These are phyloP conservation scores for Xylariaceae sp. DNA, from an alignment of 2,329 filamentous ascomycete species.

Conservation along the genomic window DNA sequence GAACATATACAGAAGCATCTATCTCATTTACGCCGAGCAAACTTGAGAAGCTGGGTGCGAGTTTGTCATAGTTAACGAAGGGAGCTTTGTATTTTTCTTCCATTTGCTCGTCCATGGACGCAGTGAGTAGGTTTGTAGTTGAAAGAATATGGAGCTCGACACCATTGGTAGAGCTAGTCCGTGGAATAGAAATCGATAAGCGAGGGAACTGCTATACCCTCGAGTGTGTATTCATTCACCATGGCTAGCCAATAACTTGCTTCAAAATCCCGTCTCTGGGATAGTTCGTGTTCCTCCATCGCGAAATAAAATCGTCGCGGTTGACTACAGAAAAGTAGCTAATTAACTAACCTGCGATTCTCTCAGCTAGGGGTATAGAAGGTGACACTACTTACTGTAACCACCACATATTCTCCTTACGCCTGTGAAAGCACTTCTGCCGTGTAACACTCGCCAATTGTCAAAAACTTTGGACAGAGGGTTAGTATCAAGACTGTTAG, in stretches of 20 bases:
- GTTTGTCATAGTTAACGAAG: not conserved
- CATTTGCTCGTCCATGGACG: not conserved
- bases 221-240: not conserved
- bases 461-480: slow-evolving; percentile 75
- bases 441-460: slow-evolving; percentile 94
- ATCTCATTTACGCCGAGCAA: not conserved
- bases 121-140: too few relatives aligned
- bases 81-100: not conserved
- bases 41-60: not conserved
- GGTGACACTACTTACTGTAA: slow-evolving; percentile 70
- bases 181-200: too few relatives aligned
- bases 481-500: slow-evolving; percentile 6
- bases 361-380: not conserved
- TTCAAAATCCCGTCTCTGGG: slow-evolving; percentile 52
- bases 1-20: not conserved
- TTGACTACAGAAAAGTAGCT: slow-evolving; percentile 60
- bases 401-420: slow-evolving; percentile 87
- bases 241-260: slow-evolving; percentile 39
- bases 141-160: too few relatives aligned
- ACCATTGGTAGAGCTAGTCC: too few relatives aligned
- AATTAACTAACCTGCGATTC: not conserved
- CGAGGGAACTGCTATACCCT: not conserved
- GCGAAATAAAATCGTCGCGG: slow-evolving; percentile 80
- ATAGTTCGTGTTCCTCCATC: slow-evolving; percentile 75
- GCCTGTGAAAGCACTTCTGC: slow-evolving; percentile 81